Percentiles rank a stretch among this genome's conserved stretches.
Conservation (phyloP, 306 rosid species). For the Quercus engelmannii region DNA sequence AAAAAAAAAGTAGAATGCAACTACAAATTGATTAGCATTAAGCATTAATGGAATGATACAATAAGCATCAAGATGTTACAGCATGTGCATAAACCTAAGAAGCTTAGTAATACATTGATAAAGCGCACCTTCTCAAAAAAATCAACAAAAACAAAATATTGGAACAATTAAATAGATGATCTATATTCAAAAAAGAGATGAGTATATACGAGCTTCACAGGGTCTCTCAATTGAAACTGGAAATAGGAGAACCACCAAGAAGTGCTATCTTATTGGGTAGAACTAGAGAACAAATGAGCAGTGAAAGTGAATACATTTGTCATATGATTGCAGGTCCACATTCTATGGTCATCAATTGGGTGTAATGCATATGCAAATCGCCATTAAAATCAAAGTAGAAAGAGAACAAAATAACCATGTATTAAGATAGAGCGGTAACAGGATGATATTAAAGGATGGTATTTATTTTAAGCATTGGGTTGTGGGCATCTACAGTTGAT, state of each 20-base stretch:
- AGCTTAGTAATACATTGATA: not conserved
- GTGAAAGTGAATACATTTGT: not conserved
- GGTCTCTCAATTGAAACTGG: not conserved
- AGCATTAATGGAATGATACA: not conserved
- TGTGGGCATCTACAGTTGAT: too few relatives aligned
- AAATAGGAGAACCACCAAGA: not conserved
- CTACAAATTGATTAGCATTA: not conserved
- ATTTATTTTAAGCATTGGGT: too few relatives aligned
- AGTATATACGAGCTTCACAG: not conserved
- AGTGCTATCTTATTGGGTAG: not conserved
- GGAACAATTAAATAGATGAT: not conserved
- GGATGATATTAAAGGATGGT: too few relatives aligned
- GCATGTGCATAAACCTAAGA: not conserved
- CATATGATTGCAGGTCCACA: too few relatives aligned
- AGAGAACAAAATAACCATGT: too few relatives aligned
- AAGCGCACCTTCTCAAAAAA: not conserved
- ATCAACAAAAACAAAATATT: not conserved
- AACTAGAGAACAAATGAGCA: not conserved
- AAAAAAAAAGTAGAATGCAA: not conserved
- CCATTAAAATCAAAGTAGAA: too few relatives aligned
- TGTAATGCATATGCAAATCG: too few relatives aligned
- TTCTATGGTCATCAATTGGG: too few relatives aligned
- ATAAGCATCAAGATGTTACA: not conserved
- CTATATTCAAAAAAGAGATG: not conserved
- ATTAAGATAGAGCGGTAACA: too few relatives aligned